phyloP scores from a whole-genome alignment of 2,329 filamentous ascomycete genomes.

The Grosmannia serpens region DNA sequence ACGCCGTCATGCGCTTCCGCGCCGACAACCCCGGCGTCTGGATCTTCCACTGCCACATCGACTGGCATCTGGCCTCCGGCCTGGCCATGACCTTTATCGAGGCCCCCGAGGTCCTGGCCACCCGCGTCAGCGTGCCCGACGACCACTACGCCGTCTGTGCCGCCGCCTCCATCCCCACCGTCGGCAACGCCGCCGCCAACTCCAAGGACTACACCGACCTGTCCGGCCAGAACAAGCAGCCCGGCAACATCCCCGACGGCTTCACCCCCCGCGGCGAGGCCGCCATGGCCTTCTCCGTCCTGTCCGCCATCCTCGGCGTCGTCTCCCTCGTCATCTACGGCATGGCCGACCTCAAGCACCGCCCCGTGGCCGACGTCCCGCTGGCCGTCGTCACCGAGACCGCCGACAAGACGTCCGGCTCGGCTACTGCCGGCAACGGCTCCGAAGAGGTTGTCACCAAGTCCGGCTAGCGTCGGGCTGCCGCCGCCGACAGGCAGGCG shows the following conservation, averaged over 20 bases:
- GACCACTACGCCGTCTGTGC: conserved; percentile 48
- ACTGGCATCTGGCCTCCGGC: conserved; percentile 64
- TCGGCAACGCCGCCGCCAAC: conserved; percentile 20
- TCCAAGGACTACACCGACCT: conserved; percentile 15
- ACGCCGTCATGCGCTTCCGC: conserved; percentile 56
- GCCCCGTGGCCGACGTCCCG: not conserved
- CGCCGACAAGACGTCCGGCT: not conserved
- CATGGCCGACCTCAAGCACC: conserved; percentile 21
- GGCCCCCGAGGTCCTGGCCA: conserved; percentile 50
- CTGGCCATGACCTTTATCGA: conserved; percentile 54
- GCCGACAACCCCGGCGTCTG: conserved; percentile 52
- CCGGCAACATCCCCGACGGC: conserved; percentile 12
- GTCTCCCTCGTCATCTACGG: conserved; percentile 58
- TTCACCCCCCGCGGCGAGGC: conserved; percentile 59
- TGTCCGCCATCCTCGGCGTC: conserved; percentile 59
- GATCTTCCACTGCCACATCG: conserved; percentile 70
- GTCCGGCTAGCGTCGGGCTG: not conserved
- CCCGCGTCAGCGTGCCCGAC: conserved; percentile 45
- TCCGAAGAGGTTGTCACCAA: not conserved
- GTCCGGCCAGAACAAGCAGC: conserved; percentile 14
- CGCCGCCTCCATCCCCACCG: conserved; percentile 12
- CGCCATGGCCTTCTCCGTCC: conserved; percentile 60
- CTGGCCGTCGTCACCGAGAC: not conserved
- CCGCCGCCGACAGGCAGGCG: too few species aligned
- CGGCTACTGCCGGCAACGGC: not conserved